Conservation (phyloP, 352 stramenopile species). For the Globisporangium apiculatum region DNA sequence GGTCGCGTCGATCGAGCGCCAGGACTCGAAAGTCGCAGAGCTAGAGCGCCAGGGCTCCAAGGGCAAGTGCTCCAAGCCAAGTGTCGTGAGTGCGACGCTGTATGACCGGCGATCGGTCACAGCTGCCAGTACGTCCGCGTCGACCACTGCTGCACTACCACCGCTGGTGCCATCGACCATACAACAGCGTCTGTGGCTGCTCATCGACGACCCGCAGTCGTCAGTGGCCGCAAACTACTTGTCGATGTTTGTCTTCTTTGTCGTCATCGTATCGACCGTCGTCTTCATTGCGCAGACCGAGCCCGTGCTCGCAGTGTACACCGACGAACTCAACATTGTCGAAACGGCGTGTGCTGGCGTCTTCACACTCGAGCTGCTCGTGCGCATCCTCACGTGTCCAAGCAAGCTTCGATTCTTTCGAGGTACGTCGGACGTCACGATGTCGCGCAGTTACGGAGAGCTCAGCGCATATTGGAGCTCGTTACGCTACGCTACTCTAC, state of each 20-base stretch:
- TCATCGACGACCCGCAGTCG: constrained; percentile 72
- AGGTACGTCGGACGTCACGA: constrained; percentile 18
- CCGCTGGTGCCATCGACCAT: neutral
- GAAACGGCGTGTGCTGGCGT: constrained; percentile 44
- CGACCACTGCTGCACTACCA: neutral
- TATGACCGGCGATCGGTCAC: neutral
- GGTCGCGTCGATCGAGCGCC: neutral
- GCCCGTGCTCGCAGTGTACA: constrained; percentile 27
- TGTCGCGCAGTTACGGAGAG: too few relatives aligned
- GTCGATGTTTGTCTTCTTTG: constrained; percentile 55
- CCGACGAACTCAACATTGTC: constrained; percentile 22
- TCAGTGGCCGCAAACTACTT: constrained; percentile 51
- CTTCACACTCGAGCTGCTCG: constrained; percentile 57
- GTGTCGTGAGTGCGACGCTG: neutral
- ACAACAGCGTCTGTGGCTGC: constrained; percentile 26
- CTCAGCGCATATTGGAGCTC: neutral
- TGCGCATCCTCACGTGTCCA: constrained; percentile 41
- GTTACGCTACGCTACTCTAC: too few relatives aligned
- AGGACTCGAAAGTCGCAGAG: constrained; percentile 7
- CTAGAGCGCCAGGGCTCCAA: constrained; percentile 4
- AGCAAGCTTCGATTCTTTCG: constrained; percentile 40
- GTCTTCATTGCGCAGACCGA: constrained; percentile 71
- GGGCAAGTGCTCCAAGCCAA: neutral
- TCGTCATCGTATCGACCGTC: constrained; percentile 44
- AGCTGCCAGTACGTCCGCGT: neutral